A percentile compares a stretch with the other conserved stretches of the same genome.
These are phyloP conservation scores for Naumovozyma baii DNA, from an alignment of 805 yeast species.

Conservation along the genomic window DNA sequence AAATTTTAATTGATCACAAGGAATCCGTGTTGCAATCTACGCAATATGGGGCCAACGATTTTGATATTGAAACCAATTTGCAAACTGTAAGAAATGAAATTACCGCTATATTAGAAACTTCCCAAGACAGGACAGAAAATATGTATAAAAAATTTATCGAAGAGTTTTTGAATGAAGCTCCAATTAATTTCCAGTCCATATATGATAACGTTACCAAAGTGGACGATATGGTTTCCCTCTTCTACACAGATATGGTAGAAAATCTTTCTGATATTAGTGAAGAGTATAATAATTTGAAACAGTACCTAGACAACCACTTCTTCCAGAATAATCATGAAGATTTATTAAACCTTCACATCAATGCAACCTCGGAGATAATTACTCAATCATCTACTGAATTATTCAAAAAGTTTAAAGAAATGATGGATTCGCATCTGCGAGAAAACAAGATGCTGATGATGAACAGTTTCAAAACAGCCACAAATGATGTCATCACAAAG, in stretches of 20 bases:
- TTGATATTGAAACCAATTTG: constrained; percentile 13
- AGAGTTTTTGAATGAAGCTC: constrained; percentile 17
- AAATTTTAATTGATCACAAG: constrained; percentile 11
- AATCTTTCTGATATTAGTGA: constrained; percentile 26
- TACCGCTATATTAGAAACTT: constrained; percentile 7
- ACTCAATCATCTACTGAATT: constrained; percentile 17
- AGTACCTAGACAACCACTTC: constrained; percentile 23
- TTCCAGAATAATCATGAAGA: constrained; percentile 24
- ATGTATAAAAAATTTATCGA: constrained; percentile 19
- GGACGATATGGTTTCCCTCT: constrained; percentile 10
- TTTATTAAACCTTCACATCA: constrained; percentile 18
- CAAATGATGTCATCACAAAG: constrained; percentile 22
- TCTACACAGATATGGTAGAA: constrained; percentile 15
- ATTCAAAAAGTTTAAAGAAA: constrained; percentile 13
- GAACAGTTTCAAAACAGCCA: constrained; percentile 20
- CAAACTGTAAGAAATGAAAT: constrained; percentile 15
- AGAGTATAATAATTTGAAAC: constrained; percentile 25
- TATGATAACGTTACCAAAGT: constrained; percentile 14
- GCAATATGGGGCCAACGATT: constrained; percentile 4
- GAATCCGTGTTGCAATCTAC: constrained; percentile 4
- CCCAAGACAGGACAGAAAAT: constrained; percentile 14
- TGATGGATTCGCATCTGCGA: constrained; percentile 17
- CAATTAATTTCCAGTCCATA: constrained; percentile 14
- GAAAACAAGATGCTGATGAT: constrained; percentile 19
- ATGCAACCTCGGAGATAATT: constrained; percentile 17